These are phyloP conservation scores for Termitomyces sp. DNA, from an alignment of 768 basidiomycete species.

Conservation along the genomic window DNA sequence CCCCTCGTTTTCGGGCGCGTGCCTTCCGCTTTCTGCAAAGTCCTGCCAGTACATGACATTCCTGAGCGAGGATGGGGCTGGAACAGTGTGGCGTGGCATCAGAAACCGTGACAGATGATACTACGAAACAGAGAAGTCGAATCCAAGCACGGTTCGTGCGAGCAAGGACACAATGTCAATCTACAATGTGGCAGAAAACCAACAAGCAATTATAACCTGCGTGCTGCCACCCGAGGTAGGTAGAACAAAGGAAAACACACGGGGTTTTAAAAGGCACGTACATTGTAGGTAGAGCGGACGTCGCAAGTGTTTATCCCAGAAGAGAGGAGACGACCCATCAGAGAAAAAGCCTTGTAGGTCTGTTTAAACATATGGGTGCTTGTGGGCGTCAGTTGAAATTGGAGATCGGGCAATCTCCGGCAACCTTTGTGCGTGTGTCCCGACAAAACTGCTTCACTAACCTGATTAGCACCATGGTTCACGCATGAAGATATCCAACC, in stretches of 20 bases:
- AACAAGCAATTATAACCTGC: neutral
- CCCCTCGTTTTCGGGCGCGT: neutral
- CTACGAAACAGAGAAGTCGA: neutral
- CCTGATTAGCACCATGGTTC: neutral
- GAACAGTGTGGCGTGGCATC: constrained; percentile 4
- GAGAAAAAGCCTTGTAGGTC: neutral
- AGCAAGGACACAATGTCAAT: neutral
- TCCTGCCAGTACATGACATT: neutral
- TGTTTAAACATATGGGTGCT: constrained; percentile 6
- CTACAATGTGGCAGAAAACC: neutral
- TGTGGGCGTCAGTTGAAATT: constrained; percentile 5
- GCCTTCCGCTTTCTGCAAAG: neutral
- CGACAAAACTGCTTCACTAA: neutral
- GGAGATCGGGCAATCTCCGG: constrained; percentile 8
- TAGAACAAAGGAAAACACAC: neutral
- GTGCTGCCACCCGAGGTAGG: neutral
- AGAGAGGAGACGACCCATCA: neutral
- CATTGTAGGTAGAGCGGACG: neutral
- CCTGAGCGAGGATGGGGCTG: neutral
- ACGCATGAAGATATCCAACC: neutral
- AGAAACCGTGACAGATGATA: neutral
- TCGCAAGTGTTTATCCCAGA: neutral
- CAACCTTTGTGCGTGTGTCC: neutral
- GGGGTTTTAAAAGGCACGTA: neutral
- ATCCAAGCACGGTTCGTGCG: neutral